These are phyloP conservation scores for Nicotiana sylvestris DNA, from an alignment of 257 asterid species.

Conservation along the genomic window DNA sequence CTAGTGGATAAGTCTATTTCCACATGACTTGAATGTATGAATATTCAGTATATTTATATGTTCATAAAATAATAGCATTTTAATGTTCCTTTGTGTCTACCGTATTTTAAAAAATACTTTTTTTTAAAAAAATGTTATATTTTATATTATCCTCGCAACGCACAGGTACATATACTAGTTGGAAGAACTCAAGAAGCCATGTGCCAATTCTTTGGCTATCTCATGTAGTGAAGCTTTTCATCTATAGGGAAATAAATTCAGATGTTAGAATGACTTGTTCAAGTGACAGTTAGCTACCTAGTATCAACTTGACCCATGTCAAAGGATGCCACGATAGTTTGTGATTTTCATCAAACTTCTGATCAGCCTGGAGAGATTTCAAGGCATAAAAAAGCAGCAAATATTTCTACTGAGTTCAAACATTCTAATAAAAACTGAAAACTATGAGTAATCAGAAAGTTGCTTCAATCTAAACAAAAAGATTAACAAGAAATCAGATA, in stretches of 20 bases:
- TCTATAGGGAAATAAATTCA: not conserved
- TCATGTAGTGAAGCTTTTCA: not conserved
- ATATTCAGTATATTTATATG: no score
- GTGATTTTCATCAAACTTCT: not conserved
- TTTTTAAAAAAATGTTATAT: no score
- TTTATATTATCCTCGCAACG: no score
- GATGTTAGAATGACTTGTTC: not conserved
- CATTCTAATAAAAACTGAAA: not conserved
- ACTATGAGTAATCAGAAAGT: not conserved
- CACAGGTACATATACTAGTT: no score
- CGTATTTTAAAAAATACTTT: no score
- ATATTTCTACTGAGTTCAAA: not conserved
- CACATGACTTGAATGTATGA: no score
- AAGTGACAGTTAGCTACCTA: not conserved
- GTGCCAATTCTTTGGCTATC: no score
- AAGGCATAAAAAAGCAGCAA: not conserved
- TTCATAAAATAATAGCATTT: no score
- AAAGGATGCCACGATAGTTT: not conserved
- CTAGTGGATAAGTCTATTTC: no score
- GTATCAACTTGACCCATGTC: not conserved
- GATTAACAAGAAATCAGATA: not conserved
- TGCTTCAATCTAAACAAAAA: not conserved
- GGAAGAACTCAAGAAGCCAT: no score
- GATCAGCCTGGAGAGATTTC: not conserved
- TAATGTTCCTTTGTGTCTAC: no score